A percentile compares a stretch with the other conserved stretches of the same genome.
These are phyloP conservation scores for Trichoderma asperelloides DNA, from an alignment of 495 filamentous ascomycete species.

Conservation along the genomic window DNA sequence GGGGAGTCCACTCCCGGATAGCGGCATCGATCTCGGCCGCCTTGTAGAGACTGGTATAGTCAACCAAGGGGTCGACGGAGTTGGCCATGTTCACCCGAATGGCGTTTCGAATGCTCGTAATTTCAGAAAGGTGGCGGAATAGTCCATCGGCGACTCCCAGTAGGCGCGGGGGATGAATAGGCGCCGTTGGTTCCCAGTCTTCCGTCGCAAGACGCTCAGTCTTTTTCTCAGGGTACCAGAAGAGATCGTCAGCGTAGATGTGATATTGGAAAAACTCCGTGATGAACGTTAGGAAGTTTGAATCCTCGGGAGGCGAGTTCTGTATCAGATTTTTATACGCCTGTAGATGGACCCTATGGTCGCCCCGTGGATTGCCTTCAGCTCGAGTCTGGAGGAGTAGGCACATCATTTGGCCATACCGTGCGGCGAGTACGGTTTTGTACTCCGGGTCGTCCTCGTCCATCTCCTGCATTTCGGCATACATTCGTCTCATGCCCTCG, in stretches of 20 bases:
- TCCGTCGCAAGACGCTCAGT: slow-evolving; percentile 44
- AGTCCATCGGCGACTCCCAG: slow-evolving; percentile 84
- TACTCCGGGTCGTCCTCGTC: slow-evolving; percentile 32
- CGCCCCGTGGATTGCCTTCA: slow-evolving; percentile 65
- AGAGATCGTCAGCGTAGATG: slow-evolving; percentile 73
- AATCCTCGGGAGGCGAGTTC: slow-evolving; percentile 47
- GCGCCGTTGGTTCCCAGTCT: slow-evolving; percentile 56
- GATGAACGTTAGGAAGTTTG: slow-evolving; percentile 69
- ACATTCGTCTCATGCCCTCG: slow-evolving; percentile 50
- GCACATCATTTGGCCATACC: slow-evolving; percentile 63
- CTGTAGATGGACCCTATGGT: slow-evolving; percentile 74
- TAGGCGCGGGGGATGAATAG: slow-evolving; percentile 69
- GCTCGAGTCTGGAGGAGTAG: slow-evolving; percentile 73
- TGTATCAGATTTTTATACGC: slow-evolving; percentile 65
- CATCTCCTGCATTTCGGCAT: slow-evolving; percentile 31
- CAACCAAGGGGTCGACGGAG: slow-evolving; percentile 59
- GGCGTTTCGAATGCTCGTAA: slow-evolving; percentile 67
- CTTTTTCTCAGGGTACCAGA: slow-evolving; percentile 51
- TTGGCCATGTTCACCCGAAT: slow-evolving; percentile 59
- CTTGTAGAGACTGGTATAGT: slow-evolving; percentile 64
- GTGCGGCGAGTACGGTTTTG: slow-evolving; percentile 53
- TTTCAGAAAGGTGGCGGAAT: slow-evolving; percentile 70
- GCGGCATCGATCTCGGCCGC: slow-evolving; percentile 69
- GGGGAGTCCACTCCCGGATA: slow-evolving; percentile 67
- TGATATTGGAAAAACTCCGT: slow-evolving; percentile 92